Conservation (phyloP, 345 rosid species). For the Eucalyptus regnans region DNA sequence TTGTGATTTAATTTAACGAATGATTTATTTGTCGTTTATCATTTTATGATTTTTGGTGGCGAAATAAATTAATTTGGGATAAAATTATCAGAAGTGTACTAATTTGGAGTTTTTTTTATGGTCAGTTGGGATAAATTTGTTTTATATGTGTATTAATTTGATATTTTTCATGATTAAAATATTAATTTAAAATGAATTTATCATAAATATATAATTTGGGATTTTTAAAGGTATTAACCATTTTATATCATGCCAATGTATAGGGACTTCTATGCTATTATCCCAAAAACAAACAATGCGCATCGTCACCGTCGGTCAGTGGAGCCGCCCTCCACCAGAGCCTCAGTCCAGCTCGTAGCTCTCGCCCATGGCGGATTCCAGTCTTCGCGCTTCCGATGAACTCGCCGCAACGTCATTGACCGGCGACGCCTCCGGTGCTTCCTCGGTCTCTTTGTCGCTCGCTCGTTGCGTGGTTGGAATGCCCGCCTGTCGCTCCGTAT, state of each 20-base stretch:
- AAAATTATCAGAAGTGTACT: accelerated
- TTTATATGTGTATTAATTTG: too few species aligned
- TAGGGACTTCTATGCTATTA: not conserved
- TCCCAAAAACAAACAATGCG: not conserved
- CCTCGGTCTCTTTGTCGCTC: not conserved
- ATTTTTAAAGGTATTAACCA: too few species aligned
- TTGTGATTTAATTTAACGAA: too few species aligned
- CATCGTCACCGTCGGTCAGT: not conserved
- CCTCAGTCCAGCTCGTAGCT: not conserved
- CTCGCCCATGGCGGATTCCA: not conserved
- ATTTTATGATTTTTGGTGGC: accelerated
- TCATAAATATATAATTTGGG: too few species aligned
- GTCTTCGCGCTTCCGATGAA: not conserved
- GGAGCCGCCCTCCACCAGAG: not conserved
- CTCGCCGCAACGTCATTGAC: not conserved
- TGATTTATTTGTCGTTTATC: accelerated
- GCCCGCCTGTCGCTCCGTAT: not conserved
- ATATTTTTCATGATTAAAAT: too few species aligned
- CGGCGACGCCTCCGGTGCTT: not conserved
- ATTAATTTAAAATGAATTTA: too few species aligned
- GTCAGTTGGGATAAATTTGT: accelerated
- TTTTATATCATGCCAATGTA: not conserved
- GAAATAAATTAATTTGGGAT: too few species aligned
- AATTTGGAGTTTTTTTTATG: too few species aligned
- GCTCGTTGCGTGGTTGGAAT: not conserved